Conservation (phyloP, 768 basidiomycete species). For the Phylloporus sp. region DNA sequence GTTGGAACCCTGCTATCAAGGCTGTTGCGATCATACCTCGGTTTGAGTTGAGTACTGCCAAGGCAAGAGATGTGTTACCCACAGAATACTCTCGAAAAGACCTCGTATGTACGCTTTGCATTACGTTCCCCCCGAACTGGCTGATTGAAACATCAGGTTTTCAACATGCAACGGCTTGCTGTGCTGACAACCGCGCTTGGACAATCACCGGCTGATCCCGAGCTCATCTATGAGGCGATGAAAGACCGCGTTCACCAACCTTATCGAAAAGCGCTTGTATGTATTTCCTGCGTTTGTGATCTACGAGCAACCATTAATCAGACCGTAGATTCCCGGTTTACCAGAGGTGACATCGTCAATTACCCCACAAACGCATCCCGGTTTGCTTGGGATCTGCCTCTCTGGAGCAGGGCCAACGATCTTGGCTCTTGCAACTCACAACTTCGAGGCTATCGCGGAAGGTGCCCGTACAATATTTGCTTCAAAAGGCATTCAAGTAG, state of each 20-base stretch:
- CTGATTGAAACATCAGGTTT: constrained; percentile 57
- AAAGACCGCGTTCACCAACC: constrained; percentile 98
- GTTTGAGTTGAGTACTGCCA: constrained; percentile 96
- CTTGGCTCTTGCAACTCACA: constrained; percentile 83
- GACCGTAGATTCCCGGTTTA: constrained; percentile 83
- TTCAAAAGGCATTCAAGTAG: constrained; percentile 70
- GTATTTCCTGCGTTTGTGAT: constrained; percentile 25
- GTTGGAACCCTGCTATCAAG: constrained; percentile 79
- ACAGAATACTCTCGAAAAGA: constrained; percentile 82
- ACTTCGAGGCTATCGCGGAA: constrained; percentile 82
- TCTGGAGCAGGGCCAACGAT: constrained; percentile 98
- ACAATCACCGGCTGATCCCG: constrained; percentile 87
- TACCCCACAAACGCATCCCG: constrained; percentile 86
- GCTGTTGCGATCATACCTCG: constrained; percentile 93
- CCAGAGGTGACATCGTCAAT: constrained; percentile 87
- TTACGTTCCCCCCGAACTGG: background rate
- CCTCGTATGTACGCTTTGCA: constrained; percentile 47
- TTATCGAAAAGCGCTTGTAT: constrained; percentile 81
- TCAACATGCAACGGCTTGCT: constrained; percentile 94
- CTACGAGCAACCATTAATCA: background rate
- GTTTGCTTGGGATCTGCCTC: constrained; percentile 94
- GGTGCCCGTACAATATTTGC: constrained; percentile 75
- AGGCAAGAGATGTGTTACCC: constrained; percentile 88
- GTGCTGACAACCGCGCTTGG: constrained; percentile 93
- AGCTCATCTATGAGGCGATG: constrained; percentile 99